A percentile compares a stretch with the other conserved stretches of the same genome.
Conservation (phyloP, 1,139 yeast genomes). For the Candida sp. region DNA sequence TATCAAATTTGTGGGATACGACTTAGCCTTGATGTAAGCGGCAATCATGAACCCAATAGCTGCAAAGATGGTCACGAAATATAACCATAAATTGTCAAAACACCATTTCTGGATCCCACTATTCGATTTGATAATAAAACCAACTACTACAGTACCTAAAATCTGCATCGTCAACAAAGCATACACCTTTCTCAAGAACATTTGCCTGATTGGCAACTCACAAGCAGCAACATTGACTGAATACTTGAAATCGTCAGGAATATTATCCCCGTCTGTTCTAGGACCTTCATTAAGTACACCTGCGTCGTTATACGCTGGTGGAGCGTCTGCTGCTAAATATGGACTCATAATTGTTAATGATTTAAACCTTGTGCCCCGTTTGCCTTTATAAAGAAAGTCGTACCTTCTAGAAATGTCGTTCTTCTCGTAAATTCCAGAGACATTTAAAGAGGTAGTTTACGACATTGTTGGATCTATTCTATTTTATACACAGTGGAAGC, state of each 20-base stretch:
- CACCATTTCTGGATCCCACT: constrained; percentile 55
- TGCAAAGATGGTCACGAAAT: constrained; percentile 54
- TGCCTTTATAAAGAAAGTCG: neutral
- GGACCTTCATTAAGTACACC: constrained; percentile 1
- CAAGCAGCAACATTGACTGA: constrained; percentile 77
- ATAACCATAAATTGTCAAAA: constrained; percentile 57
- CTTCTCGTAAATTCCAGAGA: neutral
- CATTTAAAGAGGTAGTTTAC: neutral
- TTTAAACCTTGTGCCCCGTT: too few relatives aligned
- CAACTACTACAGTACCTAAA: constrained; percentile 56
- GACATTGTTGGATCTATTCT: too few relatives aligned
- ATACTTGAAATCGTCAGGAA: constrained; percentile 84
- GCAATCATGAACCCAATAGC: constrained; percentile 62
- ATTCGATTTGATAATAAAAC: constrained; percentile 49
- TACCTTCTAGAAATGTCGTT: neutral
- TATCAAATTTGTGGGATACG: constrained; percentile 59
- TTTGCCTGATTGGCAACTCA: constrained; percentile 69
- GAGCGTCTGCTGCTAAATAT: neutral
- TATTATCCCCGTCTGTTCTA: constrained; percentile 35
- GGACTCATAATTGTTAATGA: neutral
- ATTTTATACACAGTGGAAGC: too few relatives aligned
- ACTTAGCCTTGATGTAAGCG: constrained; percentile 55
- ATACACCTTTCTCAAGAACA: constrained; percentile 78
- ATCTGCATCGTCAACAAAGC: constrained; percentile 66
- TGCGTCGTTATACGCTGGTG: constrained; percentile 1